These are phyloP conservation scores for Flaveria brownii DNA, from an alignment of 129 eudicot species.

Conservation along the genomic window DNA sequence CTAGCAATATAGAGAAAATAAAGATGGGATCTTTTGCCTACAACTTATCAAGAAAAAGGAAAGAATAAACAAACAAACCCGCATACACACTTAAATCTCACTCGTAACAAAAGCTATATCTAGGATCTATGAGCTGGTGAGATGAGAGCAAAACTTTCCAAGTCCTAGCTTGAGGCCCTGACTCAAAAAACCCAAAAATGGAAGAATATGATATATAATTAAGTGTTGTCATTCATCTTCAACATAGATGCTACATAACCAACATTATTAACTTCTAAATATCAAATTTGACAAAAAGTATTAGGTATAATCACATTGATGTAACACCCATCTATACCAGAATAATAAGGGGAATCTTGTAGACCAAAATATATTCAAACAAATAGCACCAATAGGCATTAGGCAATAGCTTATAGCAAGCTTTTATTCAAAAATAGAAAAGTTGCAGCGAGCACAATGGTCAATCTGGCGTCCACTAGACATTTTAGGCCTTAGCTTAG, in stretches of 20 bases:
- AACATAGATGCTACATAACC: constrained; percentile 20
- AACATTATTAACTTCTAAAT: background rate
- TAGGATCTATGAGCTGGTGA: too few relatives aligned
- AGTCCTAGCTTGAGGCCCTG: too few relatives aligned
- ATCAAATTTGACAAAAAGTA: constrained; percentile 3
- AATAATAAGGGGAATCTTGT: background rate
- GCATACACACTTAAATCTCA: too few relatives aligned
- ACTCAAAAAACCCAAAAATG: background rate
- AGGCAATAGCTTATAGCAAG: background rate
- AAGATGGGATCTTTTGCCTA: background rate
- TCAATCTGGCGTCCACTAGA: background rate
- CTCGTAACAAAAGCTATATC: too few relatives aligned
- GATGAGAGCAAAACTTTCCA: too few relatives aligned
- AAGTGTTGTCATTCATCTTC: background rate
- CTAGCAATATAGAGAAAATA: too few relatives aligned
- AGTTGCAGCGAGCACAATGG: background rate
- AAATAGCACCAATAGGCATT: background rate
- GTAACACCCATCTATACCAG: background rate
- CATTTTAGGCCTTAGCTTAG: constrained; percentile 7
- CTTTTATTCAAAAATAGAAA: background rate
- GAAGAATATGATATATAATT: background rate
- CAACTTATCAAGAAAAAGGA: background rate
- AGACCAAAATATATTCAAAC: constrained; percentile 6
- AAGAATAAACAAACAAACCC: too few relatives aligned
- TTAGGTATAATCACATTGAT: background rate